These are phyloP conservation scores for Erodium maritimum DNA, from an alignment of 345 rosid species.

Conservation along the genomic window DNA sequence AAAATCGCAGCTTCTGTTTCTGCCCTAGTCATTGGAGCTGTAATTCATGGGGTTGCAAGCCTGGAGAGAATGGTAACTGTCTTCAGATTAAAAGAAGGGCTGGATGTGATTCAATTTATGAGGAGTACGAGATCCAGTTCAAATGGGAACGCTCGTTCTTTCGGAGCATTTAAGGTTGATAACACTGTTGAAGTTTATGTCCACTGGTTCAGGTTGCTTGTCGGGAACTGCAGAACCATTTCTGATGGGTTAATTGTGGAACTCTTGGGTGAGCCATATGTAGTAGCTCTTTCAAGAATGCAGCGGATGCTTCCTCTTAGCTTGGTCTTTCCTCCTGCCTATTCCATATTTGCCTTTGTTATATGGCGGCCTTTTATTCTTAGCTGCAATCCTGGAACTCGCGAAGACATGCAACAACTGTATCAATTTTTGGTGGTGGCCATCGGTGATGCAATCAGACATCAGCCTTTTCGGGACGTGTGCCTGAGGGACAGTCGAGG, in stretches of 20 bases:
- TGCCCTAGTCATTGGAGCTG: constrained; percentile 68
- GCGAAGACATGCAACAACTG: constrained; percentile 75
- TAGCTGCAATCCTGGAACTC: constrained; percentile 32
- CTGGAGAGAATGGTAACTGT: constrained; percentile 87
- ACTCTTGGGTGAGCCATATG: constrained; percentile 78
- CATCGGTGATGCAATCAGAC: constrained; percentile 67
- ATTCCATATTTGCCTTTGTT: constrained; percentile 67
- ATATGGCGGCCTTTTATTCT: constrained; percentile 66
- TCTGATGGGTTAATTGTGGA: constrained; percentile 81
- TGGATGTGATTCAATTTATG: constrained; percentile 78
- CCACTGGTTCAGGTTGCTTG: constrained; percentile 88
- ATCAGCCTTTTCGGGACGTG: constrained; percentile 81
- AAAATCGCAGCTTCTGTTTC: constrained; percentile 75
- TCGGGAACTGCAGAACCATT: constrained; percentile 81
- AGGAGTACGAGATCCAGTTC: constrained; percentile 60
- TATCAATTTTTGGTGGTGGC: constrained; percentile 68
- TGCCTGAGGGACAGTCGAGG: constrained; percentile 76
- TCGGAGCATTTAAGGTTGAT: constrained; percentile 52
- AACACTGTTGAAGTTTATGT: constrained; percentile 55
- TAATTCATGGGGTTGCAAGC: constrained; percentile 83
- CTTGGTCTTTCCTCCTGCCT: constrained; percentile 91
- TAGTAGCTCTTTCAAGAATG: constrained; percentile 87
- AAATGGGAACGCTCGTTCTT: constrained; percentile 68
- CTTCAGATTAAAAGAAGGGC: constrained; percentile 68
- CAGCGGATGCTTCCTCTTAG: constrained; percentile 75